A percentile compares a stretch with the other conserved stretches of the same genome.
These are phyloP conservation scores for Otatea glauca DNA, from an alignment of 176 grass and related monocot genomes.

Conservation along the genomic window DNA sequence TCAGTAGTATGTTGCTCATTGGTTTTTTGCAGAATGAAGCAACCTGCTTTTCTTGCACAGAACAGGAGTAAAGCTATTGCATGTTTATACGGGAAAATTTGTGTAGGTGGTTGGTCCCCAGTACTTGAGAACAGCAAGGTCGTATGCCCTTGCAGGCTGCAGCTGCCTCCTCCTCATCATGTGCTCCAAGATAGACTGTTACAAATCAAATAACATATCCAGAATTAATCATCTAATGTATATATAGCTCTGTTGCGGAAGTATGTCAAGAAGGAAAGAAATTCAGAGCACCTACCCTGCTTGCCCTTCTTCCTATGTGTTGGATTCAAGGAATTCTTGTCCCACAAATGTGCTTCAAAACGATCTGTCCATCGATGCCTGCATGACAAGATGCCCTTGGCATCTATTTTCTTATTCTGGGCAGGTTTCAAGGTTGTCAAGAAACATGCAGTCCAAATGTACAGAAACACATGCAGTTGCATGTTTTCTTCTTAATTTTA, in stretches of 20 bases:
- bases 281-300: constrained; percentile 48
- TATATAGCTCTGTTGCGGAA: neutral
- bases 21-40: no score
- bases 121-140: constrained; percentile 76
- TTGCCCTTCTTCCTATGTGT: constrained; percentile 79
- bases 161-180: constrained; percentile 73
- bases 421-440: neutral
- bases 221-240: neutral
- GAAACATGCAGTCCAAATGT: neutral
- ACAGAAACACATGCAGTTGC: neutral
- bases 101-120: constrained; percentile 72
- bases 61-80: neutral
- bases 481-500: neutral
- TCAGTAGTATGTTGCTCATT: neutral
- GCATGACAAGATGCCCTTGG: neutral
- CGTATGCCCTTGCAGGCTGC: constrained; percentile 75
- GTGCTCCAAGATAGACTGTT: constrained; percentile 72
- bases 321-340: constrained; percentile 73
- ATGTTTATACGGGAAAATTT: constrained; percentile 55
- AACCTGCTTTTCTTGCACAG: no score
- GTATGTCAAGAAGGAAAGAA: neutral
- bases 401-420: neutral
- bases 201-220: neutral
- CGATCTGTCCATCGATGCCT: constrained; percentile 76
- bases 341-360: constrained; percentile 78